phyloP scores from a whole-genome alignment of 495 filamentous ascomycete genomes.

The Hyaloscypha variabilis region DNA sequence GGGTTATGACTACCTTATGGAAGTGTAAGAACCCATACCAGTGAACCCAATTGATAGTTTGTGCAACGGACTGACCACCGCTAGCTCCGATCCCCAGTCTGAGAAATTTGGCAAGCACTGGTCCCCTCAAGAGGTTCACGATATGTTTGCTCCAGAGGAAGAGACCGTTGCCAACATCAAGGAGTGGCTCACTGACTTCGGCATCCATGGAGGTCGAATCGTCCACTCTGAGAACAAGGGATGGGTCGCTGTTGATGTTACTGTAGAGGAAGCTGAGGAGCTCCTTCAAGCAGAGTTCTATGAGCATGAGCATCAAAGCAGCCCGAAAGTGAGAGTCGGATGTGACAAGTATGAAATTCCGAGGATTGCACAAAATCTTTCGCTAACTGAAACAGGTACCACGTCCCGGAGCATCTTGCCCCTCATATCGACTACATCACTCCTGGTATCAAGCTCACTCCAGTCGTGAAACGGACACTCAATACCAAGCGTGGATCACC shows the following conservation, averaged over 20 bases:
- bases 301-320: constrained; percentile 17
- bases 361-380: neutral
- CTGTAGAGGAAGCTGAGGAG: constrained; percentile 18
- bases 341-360: constrained; percentile 19
- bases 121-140: constrained; percentile 15
- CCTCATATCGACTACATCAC: constrained; percentile 21
- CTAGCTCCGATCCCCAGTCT: constrained; percentile 14
- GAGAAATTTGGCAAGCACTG: constrained; percentile 24
- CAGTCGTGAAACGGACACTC: constrained; percentile 17
- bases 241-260: constrained; percentile 20
- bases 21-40: constrained; percentile 51
- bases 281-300: constrained; percentile 18
- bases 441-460: constrained; percentile 21
- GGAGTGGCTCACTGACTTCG: constrained; percentile 17
- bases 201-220: constrained; percentile 15
- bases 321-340: constrained; percentile 18
- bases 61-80: neutral
- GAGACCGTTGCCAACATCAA: constrained; percentile 16
- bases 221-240: constrained; percentile 12
- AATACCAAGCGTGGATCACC: constrained; percentile 10
- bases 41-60: neutral
- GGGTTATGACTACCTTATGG: constrained; percentile 55
- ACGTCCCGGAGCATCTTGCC: constrained; percentile 14
- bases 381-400: constrained; percentile 6
- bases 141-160: constrained; percentile 18